Conservation (phyloP, 2,329 filamentous ascomycete genomes). For the Capronia americana region DNA sequence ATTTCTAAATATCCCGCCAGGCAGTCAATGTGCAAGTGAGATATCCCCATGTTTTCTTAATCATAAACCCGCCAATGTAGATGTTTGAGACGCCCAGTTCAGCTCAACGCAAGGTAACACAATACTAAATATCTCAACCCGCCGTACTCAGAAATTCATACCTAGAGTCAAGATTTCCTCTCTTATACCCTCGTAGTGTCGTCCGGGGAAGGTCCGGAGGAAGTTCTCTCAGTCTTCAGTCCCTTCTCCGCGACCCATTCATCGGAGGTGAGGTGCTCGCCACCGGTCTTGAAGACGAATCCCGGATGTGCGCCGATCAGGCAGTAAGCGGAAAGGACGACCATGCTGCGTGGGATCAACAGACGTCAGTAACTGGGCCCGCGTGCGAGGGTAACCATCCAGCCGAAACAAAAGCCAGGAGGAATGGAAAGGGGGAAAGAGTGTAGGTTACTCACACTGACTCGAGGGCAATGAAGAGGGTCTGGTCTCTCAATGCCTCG, state of each 20-base stretch:
- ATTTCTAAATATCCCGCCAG: neutral
- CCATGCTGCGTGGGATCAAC: conserved; percentile 31
- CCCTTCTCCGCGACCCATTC: neutral
- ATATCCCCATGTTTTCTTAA: no score
- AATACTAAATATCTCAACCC: neutral
- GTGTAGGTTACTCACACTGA: conserved; percentile 31
- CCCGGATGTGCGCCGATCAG: conserved; percentile 34
- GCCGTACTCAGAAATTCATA: neutral
- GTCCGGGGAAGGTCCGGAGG: neutral
- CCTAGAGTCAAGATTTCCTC: neutral
- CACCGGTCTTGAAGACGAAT: conserved; percentile 31
- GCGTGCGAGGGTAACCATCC: neutral
- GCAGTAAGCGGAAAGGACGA: conserved; percentile 30
- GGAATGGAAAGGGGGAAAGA: neutral
- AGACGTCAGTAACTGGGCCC: conserved; percentile 24
- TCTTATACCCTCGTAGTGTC: neutral
- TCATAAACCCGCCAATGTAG: no score
- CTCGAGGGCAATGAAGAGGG: conserved; percentile 65
- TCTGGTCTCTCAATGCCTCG: conserved; percentile 61
- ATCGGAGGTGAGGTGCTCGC: conserved; percentile 1
- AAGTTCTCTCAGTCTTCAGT: neutral
- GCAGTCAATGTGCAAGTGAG: neutral
- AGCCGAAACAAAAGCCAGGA: neutral
- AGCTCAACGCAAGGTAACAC: no score
- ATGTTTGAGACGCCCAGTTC: no score